phyloP scores from a whole-genome alignment of 768 basidiomycete species.

The Zangia roseola region DNA sequence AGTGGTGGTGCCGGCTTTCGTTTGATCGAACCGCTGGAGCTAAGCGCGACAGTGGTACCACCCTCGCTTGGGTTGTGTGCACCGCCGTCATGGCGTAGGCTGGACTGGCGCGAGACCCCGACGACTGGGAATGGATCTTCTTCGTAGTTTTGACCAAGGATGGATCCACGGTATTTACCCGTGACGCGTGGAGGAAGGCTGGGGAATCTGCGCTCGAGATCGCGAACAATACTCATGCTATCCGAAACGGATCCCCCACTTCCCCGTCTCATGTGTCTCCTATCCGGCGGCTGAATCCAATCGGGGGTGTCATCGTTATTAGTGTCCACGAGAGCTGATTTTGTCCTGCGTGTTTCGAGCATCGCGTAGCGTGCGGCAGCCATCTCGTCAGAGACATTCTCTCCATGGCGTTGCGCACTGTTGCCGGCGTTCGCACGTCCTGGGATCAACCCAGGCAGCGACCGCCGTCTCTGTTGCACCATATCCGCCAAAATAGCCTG shows the following conservation, averaged over 20 bases:
- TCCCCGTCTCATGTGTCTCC: conserved; percentile 8
- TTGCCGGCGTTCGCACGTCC: neutral
- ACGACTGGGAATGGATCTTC: conserved; percentile 24
- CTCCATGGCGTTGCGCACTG: neutral
- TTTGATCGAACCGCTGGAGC: conserved; percentile 26
- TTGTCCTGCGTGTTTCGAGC: conserved; percentile 10
- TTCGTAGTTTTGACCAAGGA: conserved; percentile 21
- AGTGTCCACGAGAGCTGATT: conserved; percentile 8
- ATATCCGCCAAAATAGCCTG: conserved; percentile 13
- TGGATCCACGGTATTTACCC: conserved; percentile 27
- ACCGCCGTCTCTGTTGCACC: conserved; percentile 15
- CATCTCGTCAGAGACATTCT: conserved; percentile 12
- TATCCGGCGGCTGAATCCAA: conserved; percentile 15
- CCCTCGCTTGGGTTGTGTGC: conserved; percentile 11
- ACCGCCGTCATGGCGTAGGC: conserved; percentile 7
- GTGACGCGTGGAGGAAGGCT: conserved; percentile 40
- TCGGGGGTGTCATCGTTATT: neutral
- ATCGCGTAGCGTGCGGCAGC: neutral
- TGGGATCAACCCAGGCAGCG: conserved; percentile 11
- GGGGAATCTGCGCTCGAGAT: conserved; percentile 56
- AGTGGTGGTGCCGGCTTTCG: conserved; percentile 32
- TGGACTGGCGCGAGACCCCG: conserved; percentile 25
- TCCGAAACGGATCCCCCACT: conserved; percentile 38
- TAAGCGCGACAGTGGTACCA: conserved; percentile 1
- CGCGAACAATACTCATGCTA: conserved; percentile 45